Evolutionary conservation across 2,329 filamentous ascomycete species (phyloP).

Genomic region (Emmonsiellopsis sp.): DNA sequence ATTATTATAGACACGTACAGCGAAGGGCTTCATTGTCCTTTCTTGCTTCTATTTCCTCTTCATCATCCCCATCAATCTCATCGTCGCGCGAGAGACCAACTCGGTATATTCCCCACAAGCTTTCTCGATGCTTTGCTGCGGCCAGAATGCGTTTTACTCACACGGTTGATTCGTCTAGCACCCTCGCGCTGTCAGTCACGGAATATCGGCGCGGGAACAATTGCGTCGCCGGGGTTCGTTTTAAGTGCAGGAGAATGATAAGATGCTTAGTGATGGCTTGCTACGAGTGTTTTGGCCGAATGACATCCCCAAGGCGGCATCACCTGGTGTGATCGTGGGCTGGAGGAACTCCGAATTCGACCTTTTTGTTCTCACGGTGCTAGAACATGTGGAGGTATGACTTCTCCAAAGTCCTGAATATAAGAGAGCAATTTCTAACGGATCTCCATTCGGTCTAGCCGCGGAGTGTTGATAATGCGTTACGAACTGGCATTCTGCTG

Average conservation of each 20-base stretch:
- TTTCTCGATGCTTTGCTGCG: background rate
- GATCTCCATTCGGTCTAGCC: conserved; percentile 37
- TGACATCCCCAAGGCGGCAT: conserved; percentile 62
- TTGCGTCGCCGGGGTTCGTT: conserved; percentile 90
- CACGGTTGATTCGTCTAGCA: conserved; percentile 47
- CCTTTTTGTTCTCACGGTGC: conserved; percentile 77
- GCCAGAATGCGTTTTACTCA: conserved; percentile 1
- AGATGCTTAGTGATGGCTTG: conserved; percentile 63
- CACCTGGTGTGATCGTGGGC: conserved; percentile 80
- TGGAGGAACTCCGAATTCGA: conserved; percentile 92
- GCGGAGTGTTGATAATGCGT: conserved; percentile 74
- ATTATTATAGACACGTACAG: conserved; percentile 59
- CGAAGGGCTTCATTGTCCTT: conserved; percentile 74
- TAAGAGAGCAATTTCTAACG: conserved; percentile 5
- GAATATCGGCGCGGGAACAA: conserved; percentile 92
- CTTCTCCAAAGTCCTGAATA: background rate
- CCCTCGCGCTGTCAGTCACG: conserved; percentile 64
- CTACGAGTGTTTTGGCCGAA: conserved; percentile 99
- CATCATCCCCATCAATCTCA: conserved; percentile 70
- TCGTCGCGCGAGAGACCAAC: conserved; percentile 70
- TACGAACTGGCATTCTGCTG: conserved; percentile 74
- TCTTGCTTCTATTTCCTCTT: conserved; percentile 78
- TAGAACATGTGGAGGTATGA: conserved; percentile 83
- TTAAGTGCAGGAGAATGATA: conserved; percentile 47
- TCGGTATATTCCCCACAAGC: conserved; percentile 52